phyloP scores from a whole-genome alignment of 805 yeast species.

The Debaryomyces prosopidis region DNA sequence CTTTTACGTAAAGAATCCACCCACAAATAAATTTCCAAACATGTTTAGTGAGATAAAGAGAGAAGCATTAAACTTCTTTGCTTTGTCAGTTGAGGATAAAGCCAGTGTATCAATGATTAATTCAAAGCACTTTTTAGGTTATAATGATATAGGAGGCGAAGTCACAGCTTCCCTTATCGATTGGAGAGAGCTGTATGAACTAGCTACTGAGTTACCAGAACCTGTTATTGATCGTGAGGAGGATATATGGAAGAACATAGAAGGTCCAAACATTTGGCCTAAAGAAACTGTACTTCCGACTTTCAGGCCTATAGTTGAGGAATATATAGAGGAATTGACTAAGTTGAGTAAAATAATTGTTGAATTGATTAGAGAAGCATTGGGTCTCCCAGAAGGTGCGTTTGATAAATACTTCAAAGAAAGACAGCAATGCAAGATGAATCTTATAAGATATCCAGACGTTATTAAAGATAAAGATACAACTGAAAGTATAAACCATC shows the following conservation, averaged over 20 bases:
- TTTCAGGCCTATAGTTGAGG: constrained; percentile 41
- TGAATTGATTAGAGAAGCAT: constrained; percentile 52
- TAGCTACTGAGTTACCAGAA: constrained; percentile 51
- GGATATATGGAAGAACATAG: constrained; percentile 46
- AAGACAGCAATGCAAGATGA: constrained; percentile 51
- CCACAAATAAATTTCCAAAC: constrained; percentile 28
- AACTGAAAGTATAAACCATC: constrained; percentile 13
- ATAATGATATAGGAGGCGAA: constrained; percentile 55
- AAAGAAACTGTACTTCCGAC: constrained; percentile 36
- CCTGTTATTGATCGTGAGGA: constrained; percentile 29
- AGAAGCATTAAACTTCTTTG: constrained; percentile 44
- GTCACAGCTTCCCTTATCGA: constrained; percentile 53
- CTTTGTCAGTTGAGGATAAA: constrained; percentile 45
- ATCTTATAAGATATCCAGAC: constrained; percentile 59
- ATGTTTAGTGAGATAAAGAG: constrained; percentile 31
- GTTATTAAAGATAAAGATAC: constrained; percentile 17
- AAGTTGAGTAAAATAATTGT: constrained; percentile 43
- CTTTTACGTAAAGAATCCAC: constrained; percentile 48
- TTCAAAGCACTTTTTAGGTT: constrained; percentile 60
- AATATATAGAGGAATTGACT: constrained; percentile 47
- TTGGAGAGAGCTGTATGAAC: constrained; percentile 61
- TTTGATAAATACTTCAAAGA: constrained; percentile 51
- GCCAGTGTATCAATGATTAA: constrained; percentile 48
- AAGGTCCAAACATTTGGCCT: constrained; percentile 60
- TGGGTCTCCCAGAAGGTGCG: constrained; percentile 45